Percentiles rank a stretch among this genome's conserved stretches.
phyloP scores from a whole-genome alignment of 2,329 filamentous ascomycete genomes.

The Aspergillus neotritici region DNA sequence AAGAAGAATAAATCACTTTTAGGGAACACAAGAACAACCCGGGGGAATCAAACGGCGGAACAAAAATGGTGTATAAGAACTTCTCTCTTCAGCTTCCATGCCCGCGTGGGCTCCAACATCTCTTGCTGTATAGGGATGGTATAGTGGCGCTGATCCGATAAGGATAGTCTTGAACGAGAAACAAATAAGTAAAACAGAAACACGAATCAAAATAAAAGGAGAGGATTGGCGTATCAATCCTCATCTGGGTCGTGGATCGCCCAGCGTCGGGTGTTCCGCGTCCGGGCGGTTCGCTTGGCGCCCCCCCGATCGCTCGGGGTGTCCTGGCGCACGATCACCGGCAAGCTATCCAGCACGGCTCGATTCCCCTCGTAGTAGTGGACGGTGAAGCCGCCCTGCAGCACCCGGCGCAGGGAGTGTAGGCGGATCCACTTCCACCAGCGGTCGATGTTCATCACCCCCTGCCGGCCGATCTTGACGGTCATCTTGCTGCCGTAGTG shows the following conservation, averaged over 20 bases:
- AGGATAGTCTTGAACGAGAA: background rate
- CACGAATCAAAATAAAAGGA: too few relatives aligned
- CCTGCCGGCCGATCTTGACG: slow-evolving; percentile 53
- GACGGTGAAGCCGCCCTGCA: slow-evolving; percentile 57
- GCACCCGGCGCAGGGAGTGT: slow-evolving; percentile 54
- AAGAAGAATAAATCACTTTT: too few relatives aligned
- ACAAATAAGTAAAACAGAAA: background rate
- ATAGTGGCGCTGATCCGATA: too few relatives aligned
- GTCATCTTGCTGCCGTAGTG: slow-evolving; percentile 59
- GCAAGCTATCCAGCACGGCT: slow-evolving; percentile 56
- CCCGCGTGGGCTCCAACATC: too few relatives aligned
- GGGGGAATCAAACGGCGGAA: too few relatives aligned
- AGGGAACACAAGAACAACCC: too few relatives aligned
- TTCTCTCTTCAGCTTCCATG: too few relatives aligned
- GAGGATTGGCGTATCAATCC: slow-evolving; percentile 10
- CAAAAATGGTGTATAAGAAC: too few relatives aligned
- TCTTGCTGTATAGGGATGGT: too few relatives aligned
- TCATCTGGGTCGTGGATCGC: slow-evolving; percentile 26
- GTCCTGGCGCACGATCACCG: slow-evolving; percentile 37
- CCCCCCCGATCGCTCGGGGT: slow-evolving; percentile 21
- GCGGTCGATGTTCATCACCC: slow-evolving; percentile 60
- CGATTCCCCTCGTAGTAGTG: slow-evolving; percentile 58
- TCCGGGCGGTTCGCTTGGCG: slow-evolving; percentile 24
- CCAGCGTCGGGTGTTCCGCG: slow-evolving; percentile 26
- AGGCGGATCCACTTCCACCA: slow-evolving; percentile 69